Conservation (phyloP, 805 yeast genomes). For the Candida tibetensis region DNA sequence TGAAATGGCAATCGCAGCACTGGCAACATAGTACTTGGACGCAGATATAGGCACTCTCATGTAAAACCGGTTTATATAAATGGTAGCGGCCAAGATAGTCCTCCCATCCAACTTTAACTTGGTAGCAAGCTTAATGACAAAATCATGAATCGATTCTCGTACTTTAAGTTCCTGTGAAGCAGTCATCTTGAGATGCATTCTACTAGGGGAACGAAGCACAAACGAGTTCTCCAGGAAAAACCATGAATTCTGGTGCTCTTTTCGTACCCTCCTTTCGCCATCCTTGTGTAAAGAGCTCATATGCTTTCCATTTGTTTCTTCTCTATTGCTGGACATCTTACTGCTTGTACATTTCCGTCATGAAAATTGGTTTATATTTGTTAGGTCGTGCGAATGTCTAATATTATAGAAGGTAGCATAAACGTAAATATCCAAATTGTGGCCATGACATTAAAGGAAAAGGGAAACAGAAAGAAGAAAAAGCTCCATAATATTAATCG, state of each 20-base stretch:
- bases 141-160: slow-evolving; percentile 38
- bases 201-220: slow-evolving; percentile 29
- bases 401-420: too few relatives aligned
- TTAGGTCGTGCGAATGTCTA: too few relatives aligned
- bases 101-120: slow-evolving; percentile 37
- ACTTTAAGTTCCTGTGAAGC: slow-evolving; percentile 37
- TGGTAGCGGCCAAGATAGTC: slow-evolving; percentile 42
- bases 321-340: background rate
- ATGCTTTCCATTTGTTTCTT: background rate
- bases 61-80: slow-evolving; percentile 38
- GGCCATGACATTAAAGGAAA: too few relatives aligned
- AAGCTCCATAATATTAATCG: too few relatives aligned
- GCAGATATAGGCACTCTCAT: slow-evolving; percentile 42
- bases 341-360: background rate
- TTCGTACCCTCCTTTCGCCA: background rate
- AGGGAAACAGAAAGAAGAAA: too few relatives aligned
- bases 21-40: slow-evolving; percentile 43
- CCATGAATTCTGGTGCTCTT: slow-evolving; percentile 28
- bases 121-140: slow-evolving; percentile 35
- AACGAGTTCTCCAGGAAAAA: slow-evolving; percentile 35
- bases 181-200: slow-evolving; percentile 28
- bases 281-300: background rate
- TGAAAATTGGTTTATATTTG: too few relatives aligned
- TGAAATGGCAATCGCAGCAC: slow-evolving; percentile 43
- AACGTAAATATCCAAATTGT: too few relatives aligned